Conservation (phyloP, 164 flowering plant species). For the Chimonanthus praecox region DNA sequence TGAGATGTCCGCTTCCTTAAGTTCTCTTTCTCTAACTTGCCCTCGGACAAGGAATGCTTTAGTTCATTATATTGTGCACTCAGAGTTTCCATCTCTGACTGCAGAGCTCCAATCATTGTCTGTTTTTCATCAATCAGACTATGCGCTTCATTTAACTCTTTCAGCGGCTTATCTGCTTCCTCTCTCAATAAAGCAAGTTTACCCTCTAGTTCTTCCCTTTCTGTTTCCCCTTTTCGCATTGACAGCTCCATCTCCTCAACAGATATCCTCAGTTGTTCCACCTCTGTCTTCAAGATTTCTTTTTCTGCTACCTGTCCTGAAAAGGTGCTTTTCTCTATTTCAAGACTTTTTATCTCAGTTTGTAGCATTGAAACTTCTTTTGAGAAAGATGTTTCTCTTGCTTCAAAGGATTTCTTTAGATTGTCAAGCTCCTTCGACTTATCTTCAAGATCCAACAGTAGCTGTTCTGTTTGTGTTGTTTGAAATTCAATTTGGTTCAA, state of each 20-base stretch:
- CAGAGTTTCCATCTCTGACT: conserved; percentile 41
- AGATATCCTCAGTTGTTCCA: conserved; percentile 30
- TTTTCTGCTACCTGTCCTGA: conserved; percentile 28
- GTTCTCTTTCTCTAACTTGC: conserved; percentile 65
- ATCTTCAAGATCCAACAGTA: conserved; percentile 35
- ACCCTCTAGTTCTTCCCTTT: conserved; percentile 41
- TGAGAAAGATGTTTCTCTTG: conserved; percentile 25
- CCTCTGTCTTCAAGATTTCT: conserved; percentile 29
- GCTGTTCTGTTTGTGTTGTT: conserved; percentile 30
- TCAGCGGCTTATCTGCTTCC: conserved; percentile 39
- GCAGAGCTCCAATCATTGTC: conserved; percentile 19
- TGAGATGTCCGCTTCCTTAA: conserved; percentile 47
- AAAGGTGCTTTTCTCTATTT: conserved; percentile 27
- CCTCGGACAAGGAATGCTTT: conserved; percentile 38
- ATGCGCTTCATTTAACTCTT: conserved; percentile 35
- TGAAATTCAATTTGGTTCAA: conserved; percentile 28
- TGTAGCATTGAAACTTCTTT: conserved; percentile 37
- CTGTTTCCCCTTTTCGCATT: conserved; percentile 28
- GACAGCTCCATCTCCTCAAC: conserved; percentile 28
- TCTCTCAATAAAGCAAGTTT: conserved; percentile 32
- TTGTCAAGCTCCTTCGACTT: conserved; percentile 44
- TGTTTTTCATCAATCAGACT: conserved; percentile 52
- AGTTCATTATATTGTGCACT: conserved; percentile 40
- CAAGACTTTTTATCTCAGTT: conserved; percentile 43
- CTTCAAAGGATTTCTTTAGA: conserved; percentile 39